Percentiles rank a stretch among this genome's conserved stretches.
Conservation (phyloP, 1,284 basidiomycete genomes). For the Rhodotorula sp. region DNA sequence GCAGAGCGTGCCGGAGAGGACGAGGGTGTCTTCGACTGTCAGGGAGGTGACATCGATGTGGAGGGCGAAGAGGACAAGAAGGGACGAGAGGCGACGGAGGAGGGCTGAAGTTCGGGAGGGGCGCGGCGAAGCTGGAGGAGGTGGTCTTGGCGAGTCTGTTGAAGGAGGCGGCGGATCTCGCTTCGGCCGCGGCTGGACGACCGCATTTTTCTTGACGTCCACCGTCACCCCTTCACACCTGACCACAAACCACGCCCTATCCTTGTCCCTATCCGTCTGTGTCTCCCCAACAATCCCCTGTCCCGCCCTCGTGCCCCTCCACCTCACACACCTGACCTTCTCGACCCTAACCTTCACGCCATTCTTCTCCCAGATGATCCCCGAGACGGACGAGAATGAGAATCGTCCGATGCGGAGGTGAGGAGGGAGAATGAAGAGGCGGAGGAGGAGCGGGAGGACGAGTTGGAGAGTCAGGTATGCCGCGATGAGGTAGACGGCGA, state of each 20-base stretch:
- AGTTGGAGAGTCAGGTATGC: slow-evolving; percentile 9
- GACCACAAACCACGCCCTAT: slow-evolving; percentile 12
- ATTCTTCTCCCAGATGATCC: neutral
- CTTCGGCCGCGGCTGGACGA: neutral
- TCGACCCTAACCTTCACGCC: slow-evolving; percentile 1
- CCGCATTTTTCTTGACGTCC: neutral
- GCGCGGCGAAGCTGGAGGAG: neutral
- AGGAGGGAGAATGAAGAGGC: slow-evolving; percentile 11
- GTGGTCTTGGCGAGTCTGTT: neutral
- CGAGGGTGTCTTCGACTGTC: slow-evolving; percentile 11
- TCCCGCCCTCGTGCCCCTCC: neutral
- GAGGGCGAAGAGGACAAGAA: slow-evolving; percentile 18
- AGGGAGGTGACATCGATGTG: slow-evolving; percentile 10
- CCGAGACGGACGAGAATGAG: slow-evolving; percentile 4
- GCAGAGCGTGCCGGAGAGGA: slow-evolving; percentile 10
- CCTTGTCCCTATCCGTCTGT: neutral
- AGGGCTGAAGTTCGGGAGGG: neutral
- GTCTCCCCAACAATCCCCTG: neutral
- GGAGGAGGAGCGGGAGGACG: slow-evolving; percentile 11
- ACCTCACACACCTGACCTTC: slow-evolving; percentile 9
- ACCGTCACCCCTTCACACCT: slow-evolving; percentile 14
- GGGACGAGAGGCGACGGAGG: slow-evolving; percentile 2
- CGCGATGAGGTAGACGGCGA: neutral
- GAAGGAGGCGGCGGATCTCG: neutral
- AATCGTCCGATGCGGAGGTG: slow-evolving; percentile 13